phyloP scores from a whole-genome alignment of 1,139 yeast species.

The Sugiyamaella pinicola region DNA sequence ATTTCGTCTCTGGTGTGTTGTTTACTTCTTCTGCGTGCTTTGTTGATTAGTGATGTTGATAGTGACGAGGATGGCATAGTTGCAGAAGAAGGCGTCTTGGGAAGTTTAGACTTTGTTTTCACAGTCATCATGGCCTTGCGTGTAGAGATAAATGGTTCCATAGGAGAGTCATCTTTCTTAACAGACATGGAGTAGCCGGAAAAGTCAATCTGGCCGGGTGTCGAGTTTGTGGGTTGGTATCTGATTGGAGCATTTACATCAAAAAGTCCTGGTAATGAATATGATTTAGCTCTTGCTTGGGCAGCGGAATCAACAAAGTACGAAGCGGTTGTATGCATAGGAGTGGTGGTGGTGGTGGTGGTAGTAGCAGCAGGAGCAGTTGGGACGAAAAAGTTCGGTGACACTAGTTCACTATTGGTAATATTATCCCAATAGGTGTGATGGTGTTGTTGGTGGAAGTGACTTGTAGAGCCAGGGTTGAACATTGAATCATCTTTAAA shows the following conservation, averaged over 20 bases:
- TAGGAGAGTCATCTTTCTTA: conserved; percentile 2
- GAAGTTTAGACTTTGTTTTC: background rate
- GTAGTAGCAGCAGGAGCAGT: background rate
- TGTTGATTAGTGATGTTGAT: conserved; percentile 8
- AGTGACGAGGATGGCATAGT: conserved; percentile 4
- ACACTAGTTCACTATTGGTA: conserved; percentile 32
- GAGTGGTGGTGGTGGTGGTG: conserved; percentile 11
- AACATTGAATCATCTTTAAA: conserved; percentile 12
- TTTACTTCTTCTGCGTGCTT: conserved; percentile 21
- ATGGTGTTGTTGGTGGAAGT: background rate
- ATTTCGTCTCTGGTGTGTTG: conserved; percentile 21
- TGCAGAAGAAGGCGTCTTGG: conserved; percentile 7
- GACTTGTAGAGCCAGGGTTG: no score
- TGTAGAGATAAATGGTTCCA: background rate
- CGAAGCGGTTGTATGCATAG: conserved; percentile 17
- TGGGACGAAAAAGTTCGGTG: conserved; percentile 28
- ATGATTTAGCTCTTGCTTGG: conserved; percentile 29
- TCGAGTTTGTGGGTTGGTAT: conserved; percentile 16
- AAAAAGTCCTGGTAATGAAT: conserved; percentile 32
- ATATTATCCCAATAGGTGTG: conserved; percentile 34
- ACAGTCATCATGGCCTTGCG: conserved; percentile 7
- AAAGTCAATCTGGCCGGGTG: conserved; percentile 27
- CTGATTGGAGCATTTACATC: conserved; percentile 24
- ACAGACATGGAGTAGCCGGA: conserved; percentile 30
- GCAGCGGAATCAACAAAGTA: conserved; percentile 25